Percentiles rank a stretch among this genome's conserved stretches.
These are phyloP conservation scores for Teratosphaeria gauchensis DNA, from an alignment of 2,329 filamentous ascomycete species.

Conservation along the genomic window DNA sequence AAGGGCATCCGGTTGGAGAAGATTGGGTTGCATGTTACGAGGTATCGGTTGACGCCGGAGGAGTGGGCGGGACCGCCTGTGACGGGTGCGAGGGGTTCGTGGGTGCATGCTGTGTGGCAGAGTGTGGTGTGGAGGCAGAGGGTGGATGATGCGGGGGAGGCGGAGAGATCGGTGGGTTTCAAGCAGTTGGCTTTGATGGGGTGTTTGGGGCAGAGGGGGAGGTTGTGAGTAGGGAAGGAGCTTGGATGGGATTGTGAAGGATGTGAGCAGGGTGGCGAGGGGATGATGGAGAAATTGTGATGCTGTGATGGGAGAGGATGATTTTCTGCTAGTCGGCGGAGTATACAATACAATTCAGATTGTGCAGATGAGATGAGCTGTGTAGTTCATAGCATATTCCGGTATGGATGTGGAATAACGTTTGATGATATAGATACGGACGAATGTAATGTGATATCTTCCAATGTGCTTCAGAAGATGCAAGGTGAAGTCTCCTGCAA, in stretches of 20 bases:
- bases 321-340: too few species aligned
- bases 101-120: too few species aligned
- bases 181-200: background rate
- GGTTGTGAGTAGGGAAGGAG: background rate
- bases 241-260: too few species aligned
- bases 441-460: background rate
- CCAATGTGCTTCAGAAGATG: background rate
- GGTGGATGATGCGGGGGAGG: background rate
- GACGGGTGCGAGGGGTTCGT: background rate
- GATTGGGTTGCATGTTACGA: background rate
- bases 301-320: too few species aligned
- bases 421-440: background rate
- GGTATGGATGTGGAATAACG: too few species aligned
- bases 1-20: background rate
- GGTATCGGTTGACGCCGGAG: background rate
- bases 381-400: too few species aligned
- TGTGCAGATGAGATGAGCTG: too few species aligned
- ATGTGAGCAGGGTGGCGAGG: too few species aligned
- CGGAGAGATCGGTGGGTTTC: background rate
- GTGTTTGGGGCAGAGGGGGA: too few species aligned
- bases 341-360: too few species aligned
- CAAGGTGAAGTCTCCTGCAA: background rate
- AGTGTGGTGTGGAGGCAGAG: background rate
- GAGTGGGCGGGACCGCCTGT: background rate
- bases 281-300: too few species aligned